These are phyloP conservation scores for Phytophthora hibernalis DNA, from an alignment of 352 stramenopile species.

Conservation along the genomic window DNA sequence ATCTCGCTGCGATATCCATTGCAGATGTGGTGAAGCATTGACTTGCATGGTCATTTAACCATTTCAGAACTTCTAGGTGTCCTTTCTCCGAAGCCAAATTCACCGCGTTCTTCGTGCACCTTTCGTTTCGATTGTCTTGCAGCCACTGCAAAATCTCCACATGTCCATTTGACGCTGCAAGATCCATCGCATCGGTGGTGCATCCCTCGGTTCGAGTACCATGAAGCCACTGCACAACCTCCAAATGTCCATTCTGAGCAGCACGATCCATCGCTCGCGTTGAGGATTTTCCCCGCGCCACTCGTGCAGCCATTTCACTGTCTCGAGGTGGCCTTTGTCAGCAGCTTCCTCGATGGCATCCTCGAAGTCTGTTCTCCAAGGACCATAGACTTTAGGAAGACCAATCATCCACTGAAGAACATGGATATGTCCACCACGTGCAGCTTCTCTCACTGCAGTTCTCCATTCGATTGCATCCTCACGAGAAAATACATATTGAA, in stretches of 20 bases:
- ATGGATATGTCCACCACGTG: neutral
- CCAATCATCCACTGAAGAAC: conserved; percentile 2
- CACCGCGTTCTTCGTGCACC: neutral
- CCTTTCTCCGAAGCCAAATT: neutral
- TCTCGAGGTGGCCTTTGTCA: neutral
- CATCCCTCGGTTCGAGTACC: neutral
- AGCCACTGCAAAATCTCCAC: neutral
- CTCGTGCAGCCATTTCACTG: neutral
- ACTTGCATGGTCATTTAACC: neutral
- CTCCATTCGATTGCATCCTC: neutral
- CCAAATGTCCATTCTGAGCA: neutral
- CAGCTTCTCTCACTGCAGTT: neutral
- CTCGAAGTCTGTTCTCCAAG: neutral
- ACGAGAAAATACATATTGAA: conserved; percentile 2
- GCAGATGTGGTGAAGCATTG: neutral
- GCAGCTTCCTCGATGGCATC: neutral
- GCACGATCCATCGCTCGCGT: neutral
- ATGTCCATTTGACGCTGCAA: neutral
- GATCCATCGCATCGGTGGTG: neutral
- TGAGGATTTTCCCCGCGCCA: neutral
- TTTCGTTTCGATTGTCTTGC: neutral
- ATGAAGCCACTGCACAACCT: neutral
- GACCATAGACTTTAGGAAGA: neutral
- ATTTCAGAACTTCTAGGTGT: neutral
- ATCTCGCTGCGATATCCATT: neutral